These are phyloP conservation scores for Gossypium arboreum DNA, from an alignment of 345 rosid genomes.

Conservation along the genomic window DNA sequence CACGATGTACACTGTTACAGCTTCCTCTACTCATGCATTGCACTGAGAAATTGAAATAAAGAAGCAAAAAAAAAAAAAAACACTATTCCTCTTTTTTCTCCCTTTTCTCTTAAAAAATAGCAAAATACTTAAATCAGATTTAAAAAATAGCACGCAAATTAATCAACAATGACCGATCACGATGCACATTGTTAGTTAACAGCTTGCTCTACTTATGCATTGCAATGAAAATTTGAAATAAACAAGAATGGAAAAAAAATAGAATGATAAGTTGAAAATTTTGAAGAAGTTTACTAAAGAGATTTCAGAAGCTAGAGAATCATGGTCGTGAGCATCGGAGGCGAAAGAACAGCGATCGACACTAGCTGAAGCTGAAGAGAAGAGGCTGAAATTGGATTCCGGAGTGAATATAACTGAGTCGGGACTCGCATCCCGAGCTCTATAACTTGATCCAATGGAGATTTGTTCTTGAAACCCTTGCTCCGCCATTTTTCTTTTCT, in stretches of 20 bases:
- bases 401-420: constrained; percentile 78
- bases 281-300: constrained; percentile 42
- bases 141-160: not conserved
- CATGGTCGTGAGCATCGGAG: constrained; percentile 70
- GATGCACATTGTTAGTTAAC: not conserved
- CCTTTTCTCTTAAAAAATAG: too few relatives aligned
- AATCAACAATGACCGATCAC: not conserved
- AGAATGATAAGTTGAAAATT: not conserved
- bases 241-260: not conserved
- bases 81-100: too few relatives aligned
- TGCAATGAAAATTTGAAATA: not conserved
- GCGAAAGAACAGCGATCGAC: constrained; percentile 88
- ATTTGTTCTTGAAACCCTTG: constrained; percentile 31
- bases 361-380: constrained; percentile 85
- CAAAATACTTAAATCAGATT: too few relatives aligned
- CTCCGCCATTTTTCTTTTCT: constrained; percentile 38
- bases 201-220: not conserved
- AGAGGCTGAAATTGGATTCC: constrained; percentile 77
- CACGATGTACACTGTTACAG: not conserved
- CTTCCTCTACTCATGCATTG: not conserved
- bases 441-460: constrained; percentile 30
- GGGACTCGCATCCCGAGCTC: constrained; percentile 69
- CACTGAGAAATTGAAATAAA: too few relatives aligned
- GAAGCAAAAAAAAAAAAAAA: too few relatives aligned
- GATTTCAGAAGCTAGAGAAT: constrained; percentile 60